Conservation (phyloP, 192 early-diverging fungal genomes). For the Backusella westeae region DNA sequence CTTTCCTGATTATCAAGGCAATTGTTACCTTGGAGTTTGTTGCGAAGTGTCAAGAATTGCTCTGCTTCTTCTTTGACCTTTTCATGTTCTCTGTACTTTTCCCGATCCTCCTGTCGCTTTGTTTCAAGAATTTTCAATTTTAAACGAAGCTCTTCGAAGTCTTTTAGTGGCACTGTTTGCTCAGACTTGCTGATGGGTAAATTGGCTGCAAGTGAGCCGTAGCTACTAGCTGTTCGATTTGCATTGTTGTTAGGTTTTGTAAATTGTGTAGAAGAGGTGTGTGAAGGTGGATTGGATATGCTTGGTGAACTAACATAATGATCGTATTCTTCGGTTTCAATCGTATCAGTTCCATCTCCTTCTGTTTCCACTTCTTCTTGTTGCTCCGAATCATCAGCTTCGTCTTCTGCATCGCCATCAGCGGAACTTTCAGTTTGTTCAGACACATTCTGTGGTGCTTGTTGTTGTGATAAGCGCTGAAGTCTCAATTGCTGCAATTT, state of each 20-base stretch:
- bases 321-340: not conserved
- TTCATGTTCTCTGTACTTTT: slow-evolving; percentile 72
- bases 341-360: not conserved
- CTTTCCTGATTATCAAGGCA: not conserved
- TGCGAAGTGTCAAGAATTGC: slow-evolving; percentile 58
- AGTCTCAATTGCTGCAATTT: slow-evolving; percentile 17
- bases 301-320: too few relatives aligned
- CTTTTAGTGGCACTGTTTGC: slow-evolving; percentile 53
- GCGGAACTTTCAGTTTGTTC: slow-evolving; percentile 21
- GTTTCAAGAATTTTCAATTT: slow-evolving; percentile 76
- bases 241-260: not conserved
- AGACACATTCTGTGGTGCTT: slow-evolving; percentile 16
- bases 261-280: not conserved
- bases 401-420: slow-evolving; percentile 29
- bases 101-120: slow-evolving; percentile 79
- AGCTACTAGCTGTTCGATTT: not conserved
- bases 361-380: not conserved
- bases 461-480: not conserved
- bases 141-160: slow-evolving; percentile 76
- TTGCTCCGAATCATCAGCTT: slow-evolving; percentile 31
- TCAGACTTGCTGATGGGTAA: slow-evolving; percentile 27
- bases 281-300: slow-evolving; percentile 6
- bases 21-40: slow-evolving; percentile 56
- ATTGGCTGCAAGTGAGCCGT: slow-evolving; percentile 10
- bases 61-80: slow-evolving; percentile 68